Base-by-base conservation (phyloP, 148 eudicot genomes). In the Suaeda aralocaspica region DNA sequence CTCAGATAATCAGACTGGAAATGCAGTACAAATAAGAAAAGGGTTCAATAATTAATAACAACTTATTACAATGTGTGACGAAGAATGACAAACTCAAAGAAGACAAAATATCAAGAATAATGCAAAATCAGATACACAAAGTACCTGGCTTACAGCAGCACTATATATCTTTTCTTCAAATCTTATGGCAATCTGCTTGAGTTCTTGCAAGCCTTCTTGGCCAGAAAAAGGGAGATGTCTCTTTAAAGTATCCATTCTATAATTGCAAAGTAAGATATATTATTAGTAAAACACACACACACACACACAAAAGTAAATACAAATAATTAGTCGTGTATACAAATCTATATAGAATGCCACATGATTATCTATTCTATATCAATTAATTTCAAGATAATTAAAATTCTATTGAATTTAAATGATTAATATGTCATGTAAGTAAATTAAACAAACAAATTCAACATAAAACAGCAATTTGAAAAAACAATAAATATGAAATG, bases 121-220 rank as follows among this genome's bases (percentile, higher is more conserved):
- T 12, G 49, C 8, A 45, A 4, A 26, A 56, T n/a, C 24, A 46
- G 68, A 48, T 30, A 25, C 45, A 45, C 2, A 9, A 49, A 21
- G 69, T 82, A 93, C 98, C 90, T 88, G 96, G 80, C 83, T 88
- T 21, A 92, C 87, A 33, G 98, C 92, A 57, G 84, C 88, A 74
- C 73, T 73, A 75, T 83, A 90, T 64, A 84, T 90, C 79, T 83
- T 87, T 78, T 90, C 98, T 80, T 93, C 98, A 82, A 90, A 93
- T 76, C 88, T 87, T 52, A 81, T 73, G 36, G 96, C 95, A 77
- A 93, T 88, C 69, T 87, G 86, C 81, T 79, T 80, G 66, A 90
- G 89, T 74, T 87, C 95, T 67, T 77, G 81, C 46, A 87, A 69
- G 52, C 95, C 98, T 68, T 90, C 96, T 76, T 75, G 84, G 58